Conservation (phyloP, 2,329 filamentous ascomycete species). For the Fusarium anthophilum region DNA sequence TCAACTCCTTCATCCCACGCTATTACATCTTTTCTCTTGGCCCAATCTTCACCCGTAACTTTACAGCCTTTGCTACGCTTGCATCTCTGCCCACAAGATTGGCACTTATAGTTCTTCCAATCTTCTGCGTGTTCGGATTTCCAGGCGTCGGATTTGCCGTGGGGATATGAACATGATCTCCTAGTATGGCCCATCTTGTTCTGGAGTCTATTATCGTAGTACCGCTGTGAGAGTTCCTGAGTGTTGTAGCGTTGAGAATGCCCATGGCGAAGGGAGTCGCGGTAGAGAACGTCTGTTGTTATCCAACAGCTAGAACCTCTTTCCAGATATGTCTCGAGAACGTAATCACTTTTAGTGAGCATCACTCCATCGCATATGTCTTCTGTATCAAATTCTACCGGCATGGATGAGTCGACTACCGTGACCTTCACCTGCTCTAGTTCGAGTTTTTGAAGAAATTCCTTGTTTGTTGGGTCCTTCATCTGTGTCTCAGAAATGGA, state of each 20-base stretch:
- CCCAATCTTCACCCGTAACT: background rate
- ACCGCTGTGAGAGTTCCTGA: fast-evolving
- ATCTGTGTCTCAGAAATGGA: background rate
- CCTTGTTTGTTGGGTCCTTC: background rate
- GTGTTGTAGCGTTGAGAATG: background rate
- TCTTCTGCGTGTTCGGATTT: background rate
- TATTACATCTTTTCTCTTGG: background rate
- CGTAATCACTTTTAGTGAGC: background rate
- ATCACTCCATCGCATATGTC: background rate
- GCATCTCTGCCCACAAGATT: background rate
- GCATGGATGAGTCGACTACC: fast-evolving
- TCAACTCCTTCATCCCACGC: background rate
- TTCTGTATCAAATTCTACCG: background rate
- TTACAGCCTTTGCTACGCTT: background rate
- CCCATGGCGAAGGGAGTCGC: background rate
- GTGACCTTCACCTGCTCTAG: background rate
- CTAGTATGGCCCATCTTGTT: background rate
- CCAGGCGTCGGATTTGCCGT: constrained; percentile 2
- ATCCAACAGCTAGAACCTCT: background rate
- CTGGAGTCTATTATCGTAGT: background rate
- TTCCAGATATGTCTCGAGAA: background rate
- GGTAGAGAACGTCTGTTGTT: background rate
- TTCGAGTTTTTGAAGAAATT: background rate
- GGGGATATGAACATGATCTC: background rate
- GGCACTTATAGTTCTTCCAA: background rate